A percentile compares a stretch with the other conserved stretches of the same genome.
These are phyloP conservation scores for Gossypium mustelinum DNA, from an alignment of 345 rosid species.

Conservation along the genomic window DNA sequence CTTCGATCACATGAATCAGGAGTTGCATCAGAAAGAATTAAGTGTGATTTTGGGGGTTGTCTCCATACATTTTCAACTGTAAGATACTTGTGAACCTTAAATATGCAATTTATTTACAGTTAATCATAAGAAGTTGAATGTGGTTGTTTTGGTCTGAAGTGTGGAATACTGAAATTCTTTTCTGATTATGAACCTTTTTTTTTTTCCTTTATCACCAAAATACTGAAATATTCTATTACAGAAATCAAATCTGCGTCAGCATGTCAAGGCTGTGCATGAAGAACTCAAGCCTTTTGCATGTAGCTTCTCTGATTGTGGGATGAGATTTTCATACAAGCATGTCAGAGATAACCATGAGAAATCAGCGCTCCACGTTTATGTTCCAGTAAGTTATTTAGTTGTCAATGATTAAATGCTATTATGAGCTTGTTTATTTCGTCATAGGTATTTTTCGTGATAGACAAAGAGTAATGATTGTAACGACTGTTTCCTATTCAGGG, in stretches of 20 bases:
- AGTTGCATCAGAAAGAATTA: conserved; percentile 33
- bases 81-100: conserved; percentile 18
- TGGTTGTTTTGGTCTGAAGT: background rate
- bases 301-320: conserved; percentile 54
- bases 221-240: conserved; percentile 17
- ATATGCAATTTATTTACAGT: background rate
- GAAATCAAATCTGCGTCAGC: conserved; percentile 67
- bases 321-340: conserved; percentile 74
- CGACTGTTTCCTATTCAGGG: conserved; percentile 46
- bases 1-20: conserved; percentile 48
- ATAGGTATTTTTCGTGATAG: background rate
- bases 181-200: background rate
- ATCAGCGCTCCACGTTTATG: conserved; percentile 43
- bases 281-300: conserved; percentile 50
- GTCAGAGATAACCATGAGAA: conserved; percentile 78
- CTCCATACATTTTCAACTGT: conserved; percentile 58
- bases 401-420: background rate
- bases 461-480: background rate
- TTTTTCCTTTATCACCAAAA: background rate
- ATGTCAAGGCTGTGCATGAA: conserved; percentile 69
- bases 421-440: no score
- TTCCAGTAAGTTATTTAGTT: conserved; percentile 43
- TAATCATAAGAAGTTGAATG: background rate
- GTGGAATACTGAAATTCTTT: background rate
- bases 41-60: conserved; percentile 64